Evolutionary conservation across 2,329 filamentous ascomycete genomes (phyloP), one percentile per base, ranked within the genome.

Genomic region (Colletotrichum incanum): DNA sequence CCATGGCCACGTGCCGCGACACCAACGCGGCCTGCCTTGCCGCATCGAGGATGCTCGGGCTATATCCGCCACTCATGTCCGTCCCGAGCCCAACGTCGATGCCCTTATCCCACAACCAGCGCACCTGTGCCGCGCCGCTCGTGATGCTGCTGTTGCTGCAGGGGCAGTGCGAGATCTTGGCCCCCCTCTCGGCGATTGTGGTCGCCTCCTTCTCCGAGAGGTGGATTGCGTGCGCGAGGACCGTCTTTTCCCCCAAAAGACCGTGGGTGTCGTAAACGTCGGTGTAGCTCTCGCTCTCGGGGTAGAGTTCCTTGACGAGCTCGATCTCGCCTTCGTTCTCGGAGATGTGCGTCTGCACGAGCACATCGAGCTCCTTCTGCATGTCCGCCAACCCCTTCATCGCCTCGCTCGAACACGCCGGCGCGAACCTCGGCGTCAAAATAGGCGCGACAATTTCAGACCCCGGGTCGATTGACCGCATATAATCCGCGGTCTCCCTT

Each of bases 21-120:
- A 96, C 94, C 73, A 98, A 87, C 62, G 91, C 89, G 0, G 96
- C 94, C 78, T 96, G 93, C 18, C 95, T 85, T 54, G 92, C 94
- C n/a, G 94, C 92, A 75, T 96, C 93, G 0, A 98, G 88, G 12
- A 98, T 89, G 73, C 91, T 94, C 0, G 94, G 88, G 67, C 91
- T 93, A 80, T 96, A 98, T 0, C 96, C 96, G 3, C 96, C 96
- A 76, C 91, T 93, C 70, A 98, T 91, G 80, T 99, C 96, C 0
- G 96, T 98, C 0, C 96, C 96, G 0, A 99, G 84, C 0, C 96
- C 96, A 7, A 98, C 91, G 0, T 89, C 90, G 56, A 98, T 87
- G 0, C 94, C 94, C 64, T 88, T 87, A 28, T 94, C 88, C 64
- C 98, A 86, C 76, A 98, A 80, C 82, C 89, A 89, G 23, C 96